Evolutionary conservation across 2,329 filamentous ascomycete species (phyloP), one percentile per base, ranked within the genome.

Genomic region (Aspergillus sp.): DNA sequence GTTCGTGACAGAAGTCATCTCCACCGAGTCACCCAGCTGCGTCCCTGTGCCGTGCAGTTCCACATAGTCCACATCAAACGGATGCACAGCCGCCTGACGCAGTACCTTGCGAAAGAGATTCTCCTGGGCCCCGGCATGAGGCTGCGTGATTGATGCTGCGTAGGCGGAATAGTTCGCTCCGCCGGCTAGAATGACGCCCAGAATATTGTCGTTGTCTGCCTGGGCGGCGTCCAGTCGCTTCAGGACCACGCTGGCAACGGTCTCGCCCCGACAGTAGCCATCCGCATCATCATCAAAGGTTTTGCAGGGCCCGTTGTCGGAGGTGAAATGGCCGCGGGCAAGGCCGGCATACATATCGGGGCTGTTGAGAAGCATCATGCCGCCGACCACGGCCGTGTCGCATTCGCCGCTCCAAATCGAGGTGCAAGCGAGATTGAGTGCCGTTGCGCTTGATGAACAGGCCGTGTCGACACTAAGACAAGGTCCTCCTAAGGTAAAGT

Each of bases 361-460:
- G 75, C 91, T 91, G 52, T 90, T 92, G 75, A 92, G 81, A 11
- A 74, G 54, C 56, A 90, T 92, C n/a, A 90, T 78, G 62, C 91
- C 91, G 59, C 91, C 91, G 2, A 90, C 89, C 36, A 92, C 86
- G 1, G 90, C 91, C 6, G 88, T 93, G 70, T 95, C 91, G 60
- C 87, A 90, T 65, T 95, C 91, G 51, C 86, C 85, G 7, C 85
- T 84, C 84, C 87, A 89, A 6, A 92, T 79, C 0, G 90, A 85
- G 4, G 86, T 88, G 76, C 90, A 93, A 14, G 86, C 85, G 4
- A 90, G 76, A 65, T 91, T 86, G 45, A 92, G 86, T 0, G 88
- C 87, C 2, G 89, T 87, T 7, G 90, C 80, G 63, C 86, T 88
- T 1, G 89, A 91, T 0, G 89, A 91, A 71, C 90, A 92, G 5